Evolutionary conservation across 768 basidiomycete species (phyloP), one percentile per base, ranked within the genome.

Genomic region (Phylloporus scabripes): DNA sequence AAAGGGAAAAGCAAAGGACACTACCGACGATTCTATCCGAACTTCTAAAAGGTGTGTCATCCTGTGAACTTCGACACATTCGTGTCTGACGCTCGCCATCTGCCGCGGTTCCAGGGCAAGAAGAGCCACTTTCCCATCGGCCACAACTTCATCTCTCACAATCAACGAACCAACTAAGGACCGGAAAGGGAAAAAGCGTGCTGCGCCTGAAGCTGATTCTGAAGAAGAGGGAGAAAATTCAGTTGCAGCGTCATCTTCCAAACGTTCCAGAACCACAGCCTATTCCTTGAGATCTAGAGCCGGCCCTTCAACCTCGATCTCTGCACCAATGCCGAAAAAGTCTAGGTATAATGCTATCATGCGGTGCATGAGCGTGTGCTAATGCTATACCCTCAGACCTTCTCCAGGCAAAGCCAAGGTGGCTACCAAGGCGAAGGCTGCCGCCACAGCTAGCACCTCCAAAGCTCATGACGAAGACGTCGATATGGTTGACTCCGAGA

Each of bases 111-210:
- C 48, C 61, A 89, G 85, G 67, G 72, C 78, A 59, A 81, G 83
- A 61, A 80, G 81, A 62, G 73, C 76, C 52, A 77, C 79, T 42
- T 70, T 72, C 69, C 70, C 60, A 53, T 66, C 60, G 55, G 15
- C 58, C 45, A 70, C 54, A 59, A 72, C 60, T 42, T 72, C 56
- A 63, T 76, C 58, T 67, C 78, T 70, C 71, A 79, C 70, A 49
- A 91, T 90, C 69, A 83, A 82, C 82, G 90, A 92, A 75, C 80
- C 84, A 42, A 57, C 72, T 3, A 77, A 76, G 62, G 88, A 91
- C 70, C 68, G 70, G 56, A 94, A 94, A 70, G 93, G 92, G 50
- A 96, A 96, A 82, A 95, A 94, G 73, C 86, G 90, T 60, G 92
- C 90, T 33, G 80, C 76, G 28, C 84, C 85, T 42, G 87, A 91